Percentiles rank a stretch among this genome's conserved stretches.
These are phyloP conservation scores for Phytomonas francai DNA, from an alignment of 208 protist genomes.

Conservation along the genomic window DNA sequence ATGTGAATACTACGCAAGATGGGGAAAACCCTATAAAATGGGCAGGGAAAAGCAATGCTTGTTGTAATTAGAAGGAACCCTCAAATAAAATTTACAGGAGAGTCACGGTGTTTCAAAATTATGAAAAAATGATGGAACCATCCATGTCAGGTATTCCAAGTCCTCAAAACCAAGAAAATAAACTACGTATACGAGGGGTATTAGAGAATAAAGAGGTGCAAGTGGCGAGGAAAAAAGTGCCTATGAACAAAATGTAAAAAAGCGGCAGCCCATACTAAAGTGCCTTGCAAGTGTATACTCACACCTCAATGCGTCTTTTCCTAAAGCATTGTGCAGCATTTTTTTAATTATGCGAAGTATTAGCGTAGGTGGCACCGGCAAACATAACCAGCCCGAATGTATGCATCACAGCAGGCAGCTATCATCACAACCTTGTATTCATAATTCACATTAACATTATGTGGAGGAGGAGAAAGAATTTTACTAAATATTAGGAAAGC, in stretches of 20 bases:
- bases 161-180: not conserved
- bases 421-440: not conserved
- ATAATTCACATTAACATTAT: not conserved
- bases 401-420: not conserved
- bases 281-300: not conserved
- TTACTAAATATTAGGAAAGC: not conserved
- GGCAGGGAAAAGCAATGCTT: not conserved
- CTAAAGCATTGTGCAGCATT: not conserved
- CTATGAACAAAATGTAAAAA: not conserved
- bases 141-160: not conserved
- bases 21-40: not conserved
- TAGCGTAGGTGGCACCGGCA: not conserved
- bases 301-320: not conserved
- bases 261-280: not conserved
- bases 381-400: not conserved
- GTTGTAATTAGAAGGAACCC: not conserved
- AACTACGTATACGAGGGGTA: not conserved
- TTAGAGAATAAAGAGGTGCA: not conserved
- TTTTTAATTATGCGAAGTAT: not conserved
- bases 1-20: not conserved
- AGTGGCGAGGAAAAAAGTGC: not conserved
- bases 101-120: not conserved
- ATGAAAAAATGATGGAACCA: not conserved
- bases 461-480: not conserved
- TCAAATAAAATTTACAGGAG: not conserved